Evolutionary conservation across 352 stramenopile species (phyloP).

Genomic region (Globisporangium polare): DNA sequence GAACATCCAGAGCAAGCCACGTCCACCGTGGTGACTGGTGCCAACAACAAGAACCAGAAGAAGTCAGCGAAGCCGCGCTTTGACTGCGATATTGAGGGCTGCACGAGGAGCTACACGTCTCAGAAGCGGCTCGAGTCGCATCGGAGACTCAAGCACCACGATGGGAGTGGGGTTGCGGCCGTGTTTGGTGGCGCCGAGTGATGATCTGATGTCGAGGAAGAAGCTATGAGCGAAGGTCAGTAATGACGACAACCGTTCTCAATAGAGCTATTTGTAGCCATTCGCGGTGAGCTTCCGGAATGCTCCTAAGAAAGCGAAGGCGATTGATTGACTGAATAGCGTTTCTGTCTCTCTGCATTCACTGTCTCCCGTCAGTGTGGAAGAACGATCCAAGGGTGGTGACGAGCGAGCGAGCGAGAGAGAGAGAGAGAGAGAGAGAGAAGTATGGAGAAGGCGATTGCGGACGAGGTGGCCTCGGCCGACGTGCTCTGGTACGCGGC

Average conservation of each 20-base stretch:
- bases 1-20: constrained; percentile 7
- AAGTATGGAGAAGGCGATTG: constrained; percentile 8
- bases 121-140: constrained; percentile 33
- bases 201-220: not conserved
- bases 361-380: too few relatives aligned
- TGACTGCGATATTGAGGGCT: constrained; percentile 24
- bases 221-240: not conserved
- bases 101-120: constrained; percentile 38
- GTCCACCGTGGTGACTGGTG: not conserved
- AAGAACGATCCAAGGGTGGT: not conserved
- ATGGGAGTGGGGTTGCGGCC: not conserved
- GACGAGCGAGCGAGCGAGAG: not conserved
- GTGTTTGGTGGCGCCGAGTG: not conserved
- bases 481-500: constrained; percentile 53
- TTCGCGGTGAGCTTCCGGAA: not conserved
- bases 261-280: not conserved
- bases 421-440: not conserved
- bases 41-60: not conserved
- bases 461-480: constrained; percentile 30
- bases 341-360: not conserved
- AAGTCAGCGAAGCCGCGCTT: constrained; percentile 16
- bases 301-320: not conserved
- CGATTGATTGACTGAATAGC: not conserved
- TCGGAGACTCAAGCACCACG: constrained; percentile 17
- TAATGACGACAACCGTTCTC: not conserved